Evolutionary conservation across 306 rosid species (phyloP), one percentile per base, ranked within the genome.

Genomic region (Fragaria nilgerrensis): DNA sequence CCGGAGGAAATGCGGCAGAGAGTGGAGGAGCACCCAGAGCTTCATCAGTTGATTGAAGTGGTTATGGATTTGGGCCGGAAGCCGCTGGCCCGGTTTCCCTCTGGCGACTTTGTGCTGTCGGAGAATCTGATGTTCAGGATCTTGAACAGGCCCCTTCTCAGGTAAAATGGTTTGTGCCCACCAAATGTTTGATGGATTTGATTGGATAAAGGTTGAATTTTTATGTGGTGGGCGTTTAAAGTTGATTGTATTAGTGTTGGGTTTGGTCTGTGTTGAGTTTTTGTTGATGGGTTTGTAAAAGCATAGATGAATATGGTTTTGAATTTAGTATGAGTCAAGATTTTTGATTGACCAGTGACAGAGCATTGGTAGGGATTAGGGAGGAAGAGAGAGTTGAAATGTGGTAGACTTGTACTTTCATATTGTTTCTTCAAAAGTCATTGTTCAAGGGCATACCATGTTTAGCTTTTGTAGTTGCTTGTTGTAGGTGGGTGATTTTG

Each of bases 51-150:
- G 89, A 95, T 88, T 13, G 98, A 95, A 80, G 95, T 95, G 67
- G 95, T 95, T 13, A 86, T 90, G 97, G 97, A 95, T 84, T 92
- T 95, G 85, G 98, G 98, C 62, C 88, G 98, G 81, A 90, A 92
- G 76, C 99, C 97, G 0, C 66, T 92, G 53, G 98, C 97, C 17
- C 84, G 99, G 78, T 95, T 95, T 80, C 99, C 97, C 10, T 84
- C 96, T 3, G 96, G 97, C 0, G 98, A 95, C 78, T 90, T 85
- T 69, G 86, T 86, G 53, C 86, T 94, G 70, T 92, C 93, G 43
- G 92, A 90, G 41, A 85, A 75, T 56, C 95, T 87, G 7, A 89
- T 90, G 82, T 87, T 78, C 85, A 89, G 77, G 97, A 95, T 80
- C 85, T 95, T 49, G 86, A 84, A 15, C 89, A 89, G 72, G 99